These are phyloP conservation scores for Fusarium robinianum DNA, from an alignment of 2,329 filamentous ascomycete genomes.

Conservation along the genomic window DNA sequence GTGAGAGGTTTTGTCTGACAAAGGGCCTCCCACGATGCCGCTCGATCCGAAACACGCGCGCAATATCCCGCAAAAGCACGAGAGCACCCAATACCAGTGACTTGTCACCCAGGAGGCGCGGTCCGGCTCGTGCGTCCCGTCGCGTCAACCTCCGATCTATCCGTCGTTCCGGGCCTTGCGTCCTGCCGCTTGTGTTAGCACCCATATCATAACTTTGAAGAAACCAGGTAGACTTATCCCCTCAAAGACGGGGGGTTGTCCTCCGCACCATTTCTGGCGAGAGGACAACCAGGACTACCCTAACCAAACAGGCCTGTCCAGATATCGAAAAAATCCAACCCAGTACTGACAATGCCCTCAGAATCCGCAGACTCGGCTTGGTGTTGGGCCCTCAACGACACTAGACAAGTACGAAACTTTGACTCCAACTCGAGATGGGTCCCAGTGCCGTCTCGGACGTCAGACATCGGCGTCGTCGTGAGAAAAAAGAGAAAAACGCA, in stretches of 20 bases:
- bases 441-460: conserved; percentile 53
- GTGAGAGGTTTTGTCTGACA: no score
- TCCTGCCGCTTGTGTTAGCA: conserved; percentile 38
- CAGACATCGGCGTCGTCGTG: conserved; percentile 7
- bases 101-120: no score
- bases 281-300: conserved; percentile 55
- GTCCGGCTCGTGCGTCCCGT: no score
- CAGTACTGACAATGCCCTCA: conserved; percentile 22
- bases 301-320: conserved; percentile 34
- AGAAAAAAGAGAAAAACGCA: conserved; percentile 13
- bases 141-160: no score
- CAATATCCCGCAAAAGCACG: no score
- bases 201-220: conserved; percentile 9
- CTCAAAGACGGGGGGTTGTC: conserved; percentile 50
- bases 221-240: conserved; percentile 54
- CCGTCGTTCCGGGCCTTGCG: no score
- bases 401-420: conserved; percentile 91
- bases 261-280: conserved; percentile 56
- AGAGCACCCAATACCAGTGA: no score
- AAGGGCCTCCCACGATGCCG: conserved; percentile 10
- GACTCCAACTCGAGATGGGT: conserved; percentile 93
- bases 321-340: conserved; percentile 30
- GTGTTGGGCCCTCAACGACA: conserved; percentile 24
- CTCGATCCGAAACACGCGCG: conserved; percentile 9
- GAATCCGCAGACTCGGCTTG: conserved; percentile 4